These are phyloP conservation scores for Babesia caballi DNA, from an alignment of 169 alveolate genomes.

Conservation along the genomic window DNA sequence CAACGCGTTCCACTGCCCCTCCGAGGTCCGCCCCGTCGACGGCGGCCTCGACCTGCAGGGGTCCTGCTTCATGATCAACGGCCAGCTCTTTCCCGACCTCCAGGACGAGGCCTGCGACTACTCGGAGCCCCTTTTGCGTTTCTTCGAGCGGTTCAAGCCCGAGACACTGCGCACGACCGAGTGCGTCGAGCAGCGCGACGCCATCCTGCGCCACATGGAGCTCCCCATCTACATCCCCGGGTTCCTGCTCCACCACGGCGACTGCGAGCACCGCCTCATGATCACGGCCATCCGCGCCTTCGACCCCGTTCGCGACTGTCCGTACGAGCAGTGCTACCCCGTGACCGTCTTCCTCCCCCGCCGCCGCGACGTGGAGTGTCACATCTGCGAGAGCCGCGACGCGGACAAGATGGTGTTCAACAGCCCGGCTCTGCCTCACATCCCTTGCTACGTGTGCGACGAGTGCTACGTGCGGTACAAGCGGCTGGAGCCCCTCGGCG, in stretches of 20 bases:
- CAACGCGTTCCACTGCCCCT: slow-evolving; percentile 73
- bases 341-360: slow-evolving; percentile 74
- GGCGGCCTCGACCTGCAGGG: slow-evolving; percentile 53
- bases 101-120: slow-evolving; percentile 70
- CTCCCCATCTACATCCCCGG: slow-evolving; percentile 75
- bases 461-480: slow-evolving; percentile 70
- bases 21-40: slow-evolving; percentile 37
- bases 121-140: slow-evolving; percentile 48
- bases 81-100: slow-evolving; percentile 76
- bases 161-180: slow-evolving; percentile 59
- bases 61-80: slow-evolving; percentile 78
- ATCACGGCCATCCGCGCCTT: slow-evolving; percentile 70
- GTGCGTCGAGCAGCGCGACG: slow-evolving; percentile 67
- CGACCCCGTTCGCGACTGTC: slow-evolving; percentile 69
- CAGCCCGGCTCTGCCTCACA: slow-evolving; percentile 73
- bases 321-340: slow-evolving; percentile 72
- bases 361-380: slow-evolving; percentile 63
- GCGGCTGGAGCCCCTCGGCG: slow-evolving; percentile 17
- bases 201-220: slow-evolving; percentile 65
- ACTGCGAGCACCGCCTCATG: slow-evolving; percentile 82
- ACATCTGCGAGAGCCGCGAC: slow-evolving; percentile 72
- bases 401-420: slow-evolving; percentile 73
- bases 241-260: slow-evolving; percentile 80
- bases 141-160: slow-evolving; percentile 33
- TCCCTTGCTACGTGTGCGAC: slow-evolving; percentile 76